Evolutionary conservation across 1,284 basidiomycete species (phyloP).

Genomic region (Rhodotorula sp.): DNA sequence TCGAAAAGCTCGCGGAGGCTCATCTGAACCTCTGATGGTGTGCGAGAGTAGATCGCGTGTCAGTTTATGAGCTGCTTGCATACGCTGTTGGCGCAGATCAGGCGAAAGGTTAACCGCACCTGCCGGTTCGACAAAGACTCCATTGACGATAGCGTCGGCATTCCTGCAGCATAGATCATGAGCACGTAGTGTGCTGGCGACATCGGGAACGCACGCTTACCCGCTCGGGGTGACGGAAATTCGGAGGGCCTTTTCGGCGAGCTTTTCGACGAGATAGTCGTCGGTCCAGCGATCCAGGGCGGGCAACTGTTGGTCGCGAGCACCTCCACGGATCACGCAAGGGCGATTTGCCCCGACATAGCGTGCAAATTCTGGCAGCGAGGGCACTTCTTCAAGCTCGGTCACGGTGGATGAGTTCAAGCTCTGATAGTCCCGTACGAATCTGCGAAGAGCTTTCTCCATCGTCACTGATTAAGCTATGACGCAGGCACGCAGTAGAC

Average conservation of each 20-base stretch:
- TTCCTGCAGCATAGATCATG: constrained; percentile 53
- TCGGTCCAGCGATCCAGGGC: constrained; percentile 59
- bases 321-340: constrained; percentile 55
- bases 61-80: too few relatives aligned
- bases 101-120: constrained; percentile 15
- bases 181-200: background rate
- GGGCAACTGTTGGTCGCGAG: constrained; percentile 34
- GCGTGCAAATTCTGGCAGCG: constrained; percentile 68
- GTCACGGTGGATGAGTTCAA: constrained; percentile 64
- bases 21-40: constrained; percentile 31
- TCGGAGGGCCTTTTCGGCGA: constrained; percentile 61
- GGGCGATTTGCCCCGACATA: constrained; percentile 73
- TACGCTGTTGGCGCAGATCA: too few relatives aligned
- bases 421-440: constrained; percentile 52
- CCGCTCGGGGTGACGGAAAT: constrained; percentile 82
- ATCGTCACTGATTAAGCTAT: background rate
- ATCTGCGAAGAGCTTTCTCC: constrained; percentile 4
- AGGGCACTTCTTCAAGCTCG: constrained; percentile 60
- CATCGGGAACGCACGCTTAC: constrained; percentile 51
- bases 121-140: constrained; percentile 73
- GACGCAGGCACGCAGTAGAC: background rate
- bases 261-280: constrained; percentile 59
- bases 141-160: constrained; percentile 73
- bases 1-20: constrained; percentile 24
- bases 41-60: background rate